Conservation (phyloP, 148 eudicot species). For the Salicornia ramosissima region DNA sequence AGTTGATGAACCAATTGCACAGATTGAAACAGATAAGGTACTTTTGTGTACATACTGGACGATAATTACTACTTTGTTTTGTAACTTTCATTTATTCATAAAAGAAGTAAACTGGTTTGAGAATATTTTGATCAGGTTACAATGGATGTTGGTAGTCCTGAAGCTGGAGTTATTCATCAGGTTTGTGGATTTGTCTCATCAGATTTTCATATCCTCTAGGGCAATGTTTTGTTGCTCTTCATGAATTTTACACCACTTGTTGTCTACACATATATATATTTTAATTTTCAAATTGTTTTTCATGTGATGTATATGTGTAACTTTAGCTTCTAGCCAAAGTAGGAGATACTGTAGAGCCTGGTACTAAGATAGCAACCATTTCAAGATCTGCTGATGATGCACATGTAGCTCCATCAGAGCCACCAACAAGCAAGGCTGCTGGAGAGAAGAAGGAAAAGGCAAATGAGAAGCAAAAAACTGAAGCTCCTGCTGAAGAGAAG, state of each 20-base stretch:
- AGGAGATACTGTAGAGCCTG: slow-evolving; percentile 96
- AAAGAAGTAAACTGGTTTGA: neutral
- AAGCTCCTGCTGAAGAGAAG: too few relatives aligned
- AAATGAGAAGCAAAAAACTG: slow-evolving; percentile 29
- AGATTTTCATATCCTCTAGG: neutral
- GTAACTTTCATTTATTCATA: neutral
- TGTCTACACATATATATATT: too few relatives aligned
- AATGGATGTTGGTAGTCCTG: slow-evolving; percentile 92
- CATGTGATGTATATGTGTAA: neutral
- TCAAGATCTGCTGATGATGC: slow-evolving; percentile 62
- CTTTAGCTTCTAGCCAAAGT: slow-evolving; percentile 73
- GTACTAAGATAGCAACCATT: slow-evolving; percentile 74
- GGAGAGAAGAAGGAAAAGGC: slow-evolving; percentile 41
- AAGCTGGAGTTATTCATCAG: slow-evolving; percentile 76
- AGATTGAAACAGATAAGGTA: slow-evolving; percentile 95
- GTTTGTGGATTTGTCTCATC: slow-evolving; percentile 25
- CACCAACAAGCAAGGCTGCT: slow-evolving; percentile 42
- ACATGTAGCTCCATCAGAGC: slow-evolving; percentile 79
- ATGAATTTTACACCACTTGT: neutral
- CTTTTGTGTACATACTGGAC: neutral
- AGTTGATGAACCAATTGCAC: slow-evolving; percentile 91
- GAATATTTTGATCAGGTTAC: slow-evolving; percentile 50
- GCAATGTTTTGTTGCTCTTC: neutral
- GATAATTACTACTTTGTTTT: neutral
- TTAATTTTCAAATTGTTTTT: too few relatives aligned